Base-by-base conservation (phyloP, 2,329 filamentous ascomycete genomes). In the Leptographium flavum region DNA sequence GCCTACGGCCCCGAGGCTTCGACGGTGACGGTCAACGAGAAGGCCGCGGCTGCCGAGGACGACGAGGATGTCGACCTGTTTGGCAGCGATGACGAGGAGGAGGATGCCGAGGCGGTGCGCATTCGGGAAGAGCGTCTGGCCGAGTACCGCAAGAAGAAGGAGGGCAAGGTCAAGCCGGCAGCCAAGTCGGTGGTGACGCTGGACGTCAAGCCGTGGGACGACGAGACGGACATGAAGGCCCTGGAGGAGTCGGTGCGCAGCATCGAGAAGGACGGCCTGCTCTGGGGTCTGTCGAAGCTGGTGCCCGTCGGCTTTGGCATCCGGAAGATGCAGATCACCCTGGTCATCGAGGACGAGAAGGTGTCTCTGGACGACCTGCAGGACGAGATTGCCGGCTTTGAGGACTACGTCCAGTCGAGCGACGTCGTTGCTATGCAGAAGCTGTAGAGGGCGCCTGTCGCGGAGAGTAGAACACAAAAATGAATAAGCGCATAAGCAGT, bases 301-400 rank as follows among this genome's bases (percentile, higher is more conserved):
- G 81, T 94, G 43, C 66, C 88, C 55, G 81, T 98, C 58, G 90
- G 88, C 60, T 98, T 86, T 76, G 92, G 92, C 75, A 93, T 98
- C 75, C 92, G 85, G 77, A 96, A 96, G 79, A 81, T 98, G 53
- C 90, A 96, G 78, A 94, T 98, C 74, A 96, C 86, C 81, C 69
- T 96, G 57, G 87, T 96, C 58, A 73, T 96, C 54, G 92, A 96
- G 75, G 92, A 98, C 64, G 90, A 96, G 55, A 95, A 95, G 79
- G 67, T 98, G 62, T 88, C 85, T 55, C 65, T 85, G 54, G 77
- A 82, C 57, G 90, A 95, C 52, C 81, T 98, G 56, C 79, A 94
- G 75, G 79, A 86, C 63, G 60, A 84, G 72, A 93, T 96, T 59
- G 52, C 63, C 61, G 85, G 76, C 56, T 76, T 88, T 58, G 92